A percentile compares a stretch with the other conserved stretches of the same genome.
phyloP scores from a whole-genome alignment of 1,139 yeast genomes.

The Martiniozyma asiatica region DNA sequence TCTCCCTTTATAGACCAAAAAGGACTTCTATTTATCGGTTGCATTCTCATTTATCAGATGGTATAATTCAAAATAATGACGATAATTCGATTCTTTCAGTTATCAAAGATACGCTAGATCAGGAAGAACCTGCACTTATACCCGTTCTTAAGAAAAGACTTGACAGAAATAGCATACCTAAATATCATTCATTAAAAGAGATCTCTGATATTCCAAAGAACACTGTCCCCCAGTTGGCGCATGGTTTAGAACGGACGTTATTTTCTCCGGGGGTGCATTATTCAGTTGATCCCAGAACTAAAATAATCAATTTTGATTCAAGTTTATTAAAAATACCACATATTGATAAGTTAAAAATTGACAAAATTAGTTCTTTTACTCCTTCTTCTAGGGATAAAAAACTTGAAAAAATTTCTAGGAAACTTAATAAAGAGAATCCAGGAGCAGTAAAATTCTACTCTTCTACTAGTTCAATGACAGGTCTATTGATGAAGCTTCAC shows the following conservation, averaged over 20 bases:
- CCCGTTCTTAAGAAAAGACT: conserved; percentile 4
- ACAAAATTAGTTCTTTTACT: conserved; percentile 40
- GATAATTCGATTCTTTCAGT: too few species aligned
- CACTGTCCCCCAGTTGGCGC: conserved; percentile 39
- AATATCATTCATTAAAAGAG: conserved; percentile 12
- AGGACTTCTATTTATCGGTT: too few species aligned
- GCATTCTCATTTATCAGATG: too few species aligned
- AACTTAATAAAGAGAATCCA: conserved; percentile 13
- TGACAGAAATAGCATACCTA: conserved; percentile 3
- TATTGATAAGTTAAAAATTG: conserved; percentile 59
- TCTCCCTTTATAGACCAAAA: too few species aligned
- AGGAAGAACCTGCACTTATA: neutral
- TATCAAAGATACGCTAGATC: too few species aligned
- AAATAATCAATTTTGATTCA: conserved; percentile 60
- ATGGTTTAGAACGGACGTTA: conserved; percentile 54
- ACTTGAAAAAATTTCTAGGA: conserved; percentile 41
- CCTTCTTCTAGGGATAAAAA: conserved; percentile 56
- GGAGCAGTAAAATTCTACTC: conserved; percentile 40
- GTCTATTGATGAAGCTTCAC: conserved; percentile 64
- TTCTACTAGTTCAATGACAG: conserved; percentile 84
- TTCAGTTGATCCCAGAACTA: conserved; percentile 64
- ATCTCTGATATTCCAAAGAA: conserved; percentile 7
- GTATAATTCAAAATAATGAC: too few species aligned
- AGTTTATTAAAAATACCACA: conserved; percentile 49
- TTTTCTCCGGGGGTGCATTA: conserved; percentile 80